phyloP scores from a whole-genome alignment of 1,284 basidiomycete species.

The Phaffia rhodozyma region DNA sequence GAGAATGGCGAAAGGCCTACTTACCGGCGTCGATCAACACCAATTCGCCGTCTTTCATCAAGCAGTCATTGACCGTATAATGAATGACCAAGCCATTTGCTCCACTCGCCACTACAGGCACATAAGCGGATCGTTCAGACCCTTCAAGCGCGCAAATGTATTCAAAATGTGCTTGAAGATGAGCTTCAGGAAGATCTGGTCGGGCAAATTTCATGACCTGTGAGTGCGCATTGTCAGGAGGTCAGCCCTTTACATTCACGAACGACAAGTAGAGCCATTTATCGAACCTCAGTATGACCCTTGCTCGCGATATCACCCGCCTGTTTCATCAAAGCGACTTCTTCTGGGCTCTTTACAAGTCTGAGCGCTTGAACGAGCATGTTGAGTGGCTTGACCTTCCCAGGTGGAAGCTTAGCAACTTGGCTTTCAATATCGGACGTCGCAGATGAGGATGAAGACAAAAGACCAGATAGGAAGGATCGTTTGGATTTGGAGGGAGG shows the following conservation, averaged over 20 bases:
- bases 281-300: slow-evolving; percentile 34
- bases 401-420: slow-evolving; percentile 29
- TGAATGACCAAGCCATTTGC: slow-evolving; percentile 80
- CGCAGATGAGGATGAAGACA: slow-evolving; percentile 25
- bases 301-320: slow-evolving; percentile 37
- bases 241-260: not conserved
- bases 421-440: slow-evolving; percentile 21
- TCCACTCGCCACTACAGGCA: slow-evolving; percentile 87
- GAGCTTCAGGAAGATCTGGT: slow-evolving; percentile 57
- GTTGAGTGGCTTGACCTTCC: slow-evolving; percentile 31
- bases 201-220: slow-evolving; percentile 61
- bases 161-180: slow-evolving; percentile 75
- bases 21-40: slow-evolving; percentile 14
- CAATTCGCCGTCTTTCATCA: slow-evolving; percentile 54
- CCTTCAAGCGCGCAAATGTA: slow-evolving; percentile 69
- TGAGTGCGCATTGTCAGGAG: not conserved
- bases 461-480: slow-evolving; percentile 32
- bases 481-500: slow-evolving; percentile 28
- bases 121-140: slow-evolving; percentile 74
- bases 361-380: slow-evolving; percentile 34
- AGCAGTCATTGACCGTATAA: slow-evolving; percentile 77
- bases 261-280: no score
- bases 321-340: slow-evolving; percentile 37
- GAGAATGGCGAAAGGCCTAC: not conserved
- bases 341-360: slow-evolving; percentile 36